These are phyloP conservation scores for Xylaria scruposa DNA, from an alignment of 495 filamentous ascomycete species.

Conservation along the genomic window DNA sequence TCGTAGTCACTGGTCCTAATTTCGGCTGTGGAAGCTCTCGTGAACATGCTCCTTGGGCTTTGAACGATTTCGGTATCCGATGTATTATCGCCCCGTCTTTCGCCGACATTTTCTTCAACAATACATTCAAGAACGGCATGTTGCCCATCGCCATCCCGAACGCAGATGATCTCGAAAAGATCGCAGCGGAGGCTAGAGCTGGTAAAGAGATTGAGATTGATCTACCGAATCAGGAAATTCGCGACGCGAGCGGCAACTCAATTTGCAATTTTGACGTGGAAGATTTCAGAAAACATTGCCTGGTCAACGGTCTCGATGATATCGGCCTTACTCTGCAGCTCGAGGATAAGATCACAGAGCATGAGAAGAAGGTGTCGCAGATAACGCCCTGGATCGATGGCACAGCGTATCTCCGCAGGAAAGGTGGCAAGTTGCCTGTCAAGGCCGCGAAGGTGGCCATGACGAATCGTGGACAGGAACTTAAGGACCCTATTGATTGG, in stretches of 20 bases:
- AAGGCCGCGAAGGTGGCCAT: slow-evolving; percentile 85
- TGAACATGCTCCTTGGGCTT: slow-evolving; percentile 97
- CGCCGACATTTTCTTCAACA: slow-evolving; percentile 99
- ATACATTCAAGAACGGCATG: slow-evolving; percentile 99
- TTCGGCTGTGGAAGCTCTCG: slow-evolving; percentile 94
- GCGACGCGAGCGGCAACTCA: slow-evolving; percentile 71
- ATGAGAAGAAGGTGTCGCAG: slow-evolving; percentile 76
- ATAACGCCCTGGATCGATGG: slow-evolving; percentile 95
- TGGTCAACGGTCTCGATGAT: slow-evolving; percentile 94
- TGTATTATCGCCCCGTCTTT: slow-evolving; percentile 91
- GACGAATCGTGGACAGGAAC: slow-evolving; percentile 87
- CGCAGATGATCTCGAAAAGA: slow-evolving; percentile 65
- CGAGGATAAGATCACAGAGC: slow-evolving; percentile 84
- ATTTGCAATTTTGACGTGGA: slow-evolving; percentile 86
- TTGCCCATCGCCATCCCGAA: slow-evolving; percentile 81
- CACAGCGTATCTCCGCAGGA: slow-evolving; percentile 77
- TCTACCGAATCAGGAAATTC: slow-evolving; percentile 83
- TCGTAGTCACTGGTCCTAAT: slow-evolving; percentile 92
- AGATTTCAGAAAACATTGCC: slow-evolving; percentile 89
- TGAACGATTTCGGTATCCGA: slow-evolving; percentile 95
- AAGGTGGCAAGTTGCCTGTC: slow-evolving; percentile 72
- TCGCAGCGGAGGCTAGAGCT: slow-evolving; percentile 80
- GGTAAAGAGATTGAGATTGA: slow-evolving; percentile 92
- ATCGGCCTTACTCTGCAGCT: slow-evolving; percentile 94
- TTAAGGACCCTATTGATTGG: slow-evolving; percentile 92